Base-by-base conservation (phyloP, 345 rosid genomes). In the Murraya paniculata region DNA sequence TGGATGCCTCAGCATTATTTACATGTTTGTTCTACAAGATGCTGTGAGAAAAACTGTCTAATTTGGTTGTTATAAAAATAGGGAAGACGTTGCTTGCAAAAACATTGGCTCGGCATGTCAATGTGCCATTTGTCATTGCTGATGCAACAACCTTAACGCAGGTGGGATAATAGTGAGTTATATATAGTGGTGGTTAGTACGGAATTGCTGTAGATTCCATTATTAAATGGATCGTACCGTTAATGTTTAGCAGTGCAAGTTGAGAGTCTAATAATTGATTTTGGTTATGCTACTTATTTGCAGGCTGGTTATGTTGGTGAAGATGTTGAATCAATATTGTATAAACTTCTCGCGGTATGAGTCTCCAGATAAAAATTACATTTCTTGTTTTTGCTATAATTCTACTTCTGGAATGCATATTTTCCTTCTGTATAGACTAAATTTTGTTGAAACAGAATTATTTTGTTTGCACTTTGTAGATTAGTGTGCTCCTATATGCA, bases 291-390 rank as follows among this genome's bases (percentile, higher is more conserved):
- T 79, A 36, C 58, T 27, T 66, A 80, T 81, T 82, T 82, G 75
- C 89, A 93, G 98, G 99, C 99, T 72, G 98, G 99, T 77, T 93
- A 95, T 80, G 99, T 93, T 75, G 97, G 99, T 69, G 99, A 95
- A 60, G 98, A 95, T 89, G 98, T 95, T 71, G 99, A 95, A 82
- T 95, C 99, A 57, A 92, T 95, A 80, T 81, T 95, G 80, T 88
- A 95, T 86, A 93, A 95, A 79, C 85, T 93, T 80, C 92, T 95
- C 58, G 77, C 80, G 87, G 99, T 95, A 92, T 50, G 9, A 25
- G 64, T 81, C 82, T 77, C 25, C n/a, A 5, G 31, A 62, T 9
- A 13, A 60, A 62, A 57, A 33, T 45, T 9, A 39, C 68, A 22
- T 28, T 4, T 50, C 64, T 66, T 36, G 31, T 55, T 45, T 62